Conservation (phyloP, 73 alveolate species). For the Paramecium pentaurelia region DNA sequence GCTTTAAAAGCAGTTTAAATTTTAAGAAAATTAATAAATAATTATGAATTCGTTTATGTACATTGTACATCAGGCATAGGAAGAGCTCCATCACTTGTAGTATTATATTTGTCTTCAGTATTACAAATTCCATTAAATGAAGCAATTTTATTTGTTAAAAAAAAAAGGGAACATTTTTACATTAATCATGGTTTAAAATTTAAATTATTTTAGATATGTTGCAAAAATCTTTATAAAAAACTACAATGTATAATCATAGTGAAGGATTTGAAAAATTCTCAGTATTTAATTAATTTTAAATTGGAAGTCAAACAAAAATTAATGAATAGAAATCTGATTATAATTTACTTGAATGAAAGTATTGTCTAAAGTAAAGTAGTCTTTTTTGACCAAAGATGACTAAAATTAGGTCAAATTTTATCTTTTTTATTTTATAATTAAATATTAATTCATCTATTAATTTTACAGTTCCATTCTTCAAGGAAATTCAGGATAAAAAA, state of each 20-base stretch:
- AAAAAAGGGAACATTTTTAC: constrained; percentile 51
- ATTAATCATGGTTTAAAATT: background rate
- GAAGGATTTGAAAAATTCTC: background rate
- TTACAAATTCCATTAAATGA: constrained; percentile 61
- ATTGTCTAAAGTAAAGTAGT: background rate
- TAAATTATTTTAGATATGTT: background rate
- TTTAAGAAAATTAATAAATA: constrained; percentile 51
- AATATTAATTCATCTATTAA: no score
- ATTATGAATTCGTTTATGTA: constrained; percentile 65
- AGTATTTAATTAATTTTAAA: background rate
- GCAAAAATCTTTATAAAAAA: background rate
- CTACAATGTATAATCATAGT: background rate
- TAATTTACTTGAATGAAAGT: background rate
- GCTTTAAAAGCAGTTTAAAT: constrained; percentile 62
- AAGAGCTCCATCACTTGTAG: constrained; percentile 72
- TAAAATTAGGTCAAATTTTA: background rate
- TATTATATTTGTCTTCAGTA: constrained; percentile 64
- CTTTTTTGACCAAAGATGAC: background rate
- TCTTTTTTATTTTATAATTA: no score
- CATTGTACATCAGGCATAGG: constrained; percentile 82
- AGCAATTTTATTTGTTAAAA: constrained; percentile 60
- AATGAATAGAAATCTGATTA: background rate
- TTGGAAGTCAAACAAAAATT: background rate
- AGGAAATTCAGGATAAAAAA: no score
- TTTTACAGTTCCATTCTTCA: no score